A percentile compares a stretch with the other conserved stretches of the same genome.
These are phyloP conservation scores for Neonectria ditissima DNA, from an alignment of 2,329 filamentous ascomycete species.

Conservation along the genomic window DNA sequence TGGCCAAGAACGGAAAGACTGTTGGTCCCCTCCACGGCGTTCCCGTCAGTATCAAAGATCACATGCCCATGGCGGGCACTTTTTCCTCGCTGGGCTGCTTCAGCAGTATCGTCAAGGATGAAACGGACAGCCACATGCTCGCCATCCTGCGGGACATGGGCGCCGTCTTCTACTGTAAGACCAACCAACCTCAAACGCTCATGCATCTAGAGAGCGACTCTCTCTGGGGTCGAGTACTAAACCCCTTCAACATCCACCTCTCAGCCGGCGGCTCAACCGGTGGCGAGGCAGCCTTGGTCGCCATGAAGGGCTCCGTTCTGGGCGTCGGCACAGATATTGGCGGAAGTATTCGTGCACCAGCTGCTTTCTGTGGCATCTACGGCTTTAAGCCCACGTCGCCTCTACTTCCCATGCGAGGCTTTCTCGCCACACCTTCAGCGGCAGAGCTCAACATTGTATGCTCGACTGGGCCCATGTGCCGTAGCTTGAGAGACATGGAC, in stretches of 20 bases:
- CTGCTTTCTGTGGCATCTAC: conserved; percentile 47
- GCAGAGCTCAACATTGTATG: conserved; percentile 51
- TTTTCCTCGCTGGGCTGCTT: conserved; percentile 65
- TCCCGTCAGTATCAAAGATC: conserved; percentile 55
- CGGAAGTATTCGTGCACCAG: conserved; percentile 49
- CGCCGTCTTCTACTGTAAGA: conserved; percentile 60
- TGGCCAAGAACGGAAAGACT: conserved; percentile 48
- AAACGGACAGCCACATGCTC: conserved; percentile 67
- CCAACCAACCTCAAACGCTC: conserved; percentile 71
- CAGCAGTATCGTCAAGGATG: conserved; percentile 60
- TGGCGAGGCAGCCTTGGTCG: conserved; percentile 59
- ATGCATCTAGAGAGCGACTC: conserved; percentile 68
- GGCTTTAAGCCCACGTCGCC: conserved; percentile 39
- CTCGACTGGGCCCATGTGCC: conserved; percentile 45
- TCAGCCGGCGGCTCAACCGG: conserved; percentile 73
- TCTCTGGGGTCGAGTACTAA: conserved; percentile 69
- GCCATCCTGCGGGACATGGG: conserved; percentile 67
- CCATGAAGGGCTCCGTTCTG: conserved; percentile 52
- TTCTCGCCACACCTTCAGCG: conserved; percentile 36
- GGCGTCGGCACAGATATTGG: conserved; percentile 56
- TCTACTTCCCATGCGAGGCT: conserved; percentile 43
- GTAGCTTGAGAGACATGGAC: conserved; percentile 40
- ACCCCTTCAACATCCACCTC: conserved; percentile 69
- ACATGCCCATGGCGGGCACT: conserved; percentile 66
- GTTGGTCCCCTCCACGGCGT: conserved; percentile 41